Percentiles rank a stretch among this genome's conserved stretches.
Evolutionary conservation across 352 stramenopile species (phyloP).

Genomic region (Globisporangium mamillatum): DNA sequence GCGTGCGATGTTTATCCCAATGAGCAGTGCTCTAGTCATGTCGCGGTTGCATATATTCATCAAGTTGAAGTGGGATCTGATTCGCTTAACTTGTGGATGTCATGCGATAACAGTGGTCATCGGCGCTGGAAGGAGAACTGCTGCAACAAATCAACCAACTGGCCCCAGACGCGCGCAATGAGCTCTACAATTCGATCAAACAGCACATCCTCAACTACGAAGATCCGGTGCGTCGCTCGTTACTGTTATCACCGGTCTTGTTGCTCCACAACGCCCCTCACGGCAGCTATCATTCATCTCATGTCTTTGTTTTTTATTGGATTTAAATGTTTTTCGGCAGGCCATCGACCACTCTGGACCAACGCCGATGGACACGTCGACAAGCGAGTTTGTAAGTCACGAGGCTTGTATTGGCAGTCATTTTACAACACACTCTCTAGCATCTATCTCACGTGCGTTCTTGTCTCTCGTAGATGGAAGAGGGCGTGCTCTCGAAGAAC

Average conservation of each 20-base stretch:
- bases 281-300: background rate
- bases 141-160: slow-evolving; percentile 74
- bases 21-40: background rate
- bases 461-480: slow-evolving; percentile 46
- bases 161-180: slow-evolving; percentile 38
- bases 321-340: slow-evolving; percentile 18
- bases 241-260: background rate
- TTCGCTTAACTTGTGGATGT: background rate
- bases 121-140: slow-evolving; percentile 64
- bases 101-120: slow-evolving; percentile 49
- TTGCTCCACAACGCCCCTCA: background rate
- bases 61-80: background rate
- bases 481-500: slow-evolving; percentile 78
- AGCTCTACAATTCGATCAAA: slow-evolving; percentile 63
- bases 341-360: slow-evolving; percentile 53
- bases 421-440: background rate
- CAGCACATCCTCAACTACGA: slow-evolving; percentile 76
- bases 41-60: background rate
- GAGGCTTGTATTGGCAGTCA: background rate
- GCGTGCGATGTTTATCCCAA: background rate
- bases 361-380: slow-evolving; percentile 50
- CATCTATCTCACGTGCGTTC: background rate
- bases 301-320: background rate
- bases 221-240: slow-evolving; percentile 50
- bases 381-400: slow-evolving; percentile 64